Percentiles rank a stretch among this genome's conserved stretches.
Evolutionary conservation across 225 moss, liverwort and hornwort genomes (phyloP).

Genomic region (Antitrichia curtipendula): DNA sequence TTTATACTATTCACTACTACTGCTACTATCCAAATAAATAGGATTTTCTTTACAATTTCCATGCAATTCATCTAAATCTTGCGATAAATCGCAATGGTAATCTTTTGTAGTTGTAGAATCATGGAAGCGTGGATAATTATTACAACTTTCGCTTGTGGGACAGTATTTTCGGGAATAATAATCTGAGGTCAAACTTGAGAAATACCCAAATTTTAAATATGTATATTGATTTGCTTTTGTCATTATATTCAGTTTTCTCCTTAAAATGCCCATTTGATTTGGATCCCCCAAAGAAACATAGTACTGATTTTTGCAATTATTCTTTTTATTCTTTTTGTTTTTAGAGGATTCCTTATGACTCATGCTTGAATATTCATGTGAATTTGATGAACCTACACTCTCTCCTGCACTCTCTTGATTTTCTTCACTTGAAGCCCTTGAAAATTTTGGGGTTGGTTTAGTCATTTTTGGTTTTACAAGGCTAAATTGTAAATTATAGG

Average conservation of each 20-base stretch:
- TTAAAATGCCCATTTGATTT: not conserved
- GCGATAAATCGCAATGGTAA: fast-evolving
- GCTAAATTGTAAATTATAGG: too few relatives aligned
- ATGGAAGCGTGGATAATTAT: not conserved
- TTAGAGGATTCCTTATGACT: not conserved
- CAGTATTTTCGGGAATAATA: not conserved
- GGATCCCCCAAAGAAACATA: not conserved
- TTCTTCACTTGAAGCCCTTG: not conserved
- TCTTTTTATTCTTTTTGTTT: not conserved
- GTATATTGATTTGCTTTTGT: not conserved
- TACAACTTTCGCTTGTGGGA: not conserved
- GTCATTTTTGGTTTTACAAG: not conserved
- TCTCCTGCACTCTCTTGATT: not conserved
- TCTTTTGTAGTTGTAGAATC: fast-evolving
- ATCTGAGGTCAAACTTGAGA: not conserved
- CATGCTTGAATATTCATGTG: not conserved
- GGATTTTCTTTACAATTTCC: not conserved
- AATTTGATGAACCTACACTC: not conserved
- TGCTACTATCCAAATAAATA: not conserved
- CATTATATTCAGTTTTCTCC: fast-evolving
- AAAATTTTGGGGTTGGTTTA: not conserved
- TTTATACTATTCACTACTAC: not conserved
- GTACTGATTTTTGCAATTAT: not conserved
- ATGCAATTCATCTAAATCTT: not conserved
- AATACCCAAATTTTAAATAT: not conserved